Conservation (phyloP, 2,329 filamentous ascomycete genomes). For the Pseudogymnoascus destructans region DNA sequence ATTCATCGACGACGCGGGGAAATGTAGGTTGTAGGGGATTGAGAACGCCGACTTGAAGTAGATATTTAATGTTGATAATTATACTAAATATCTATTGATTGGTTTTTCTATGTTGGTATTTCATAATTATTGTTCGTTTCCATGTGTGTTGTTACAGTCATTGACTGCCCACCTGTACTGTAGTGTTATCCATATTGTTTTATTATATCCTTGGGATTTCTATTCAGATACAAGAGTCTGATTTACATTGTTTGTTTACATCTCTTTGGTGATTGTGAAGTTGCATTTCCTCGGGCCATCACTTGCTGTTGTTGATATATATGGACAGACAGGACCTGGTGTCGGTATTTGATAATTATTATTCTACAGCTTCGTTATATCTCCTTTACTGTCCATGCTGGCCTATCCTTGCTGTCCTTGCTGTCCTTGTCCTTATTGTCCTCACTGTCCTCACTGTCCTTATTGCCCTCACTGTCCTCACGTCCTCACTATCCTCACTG, state of each 20-base stretch:
- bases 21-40: not conserved
- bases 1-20: not conserved
- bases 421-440: too few relatives aligned
- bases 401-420: not conserved
- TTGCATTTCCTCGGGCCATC: too few relatives aligned
- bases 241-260: not conserved
- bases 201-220: not conserved
- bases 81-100: not conserved
- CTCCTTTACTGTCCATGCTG: not conserved
- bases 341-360: not conserved
- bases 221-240: not conserved
- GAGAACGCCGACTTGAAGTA: not conserved
- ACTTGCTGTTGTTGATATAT: not conserved
- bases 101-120: not conserved
- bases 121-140: not conserved
- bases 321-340: not conserved
- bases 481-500: too few relatives aligned
- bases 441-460: too few relatives aligned
- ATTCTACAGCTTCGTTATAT: not conserved
- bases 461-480: too few relatives aligned
- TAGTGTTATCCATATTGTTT: not conserved
- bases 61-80: not conserved
- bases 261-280: not conserved
- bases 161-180: not conserved
- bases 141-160: not conserved